Evolutionary conservation across 495 filamentous ascomycete species (phyloP).

Genomic region (Daldinia vernicosa): DNA sequence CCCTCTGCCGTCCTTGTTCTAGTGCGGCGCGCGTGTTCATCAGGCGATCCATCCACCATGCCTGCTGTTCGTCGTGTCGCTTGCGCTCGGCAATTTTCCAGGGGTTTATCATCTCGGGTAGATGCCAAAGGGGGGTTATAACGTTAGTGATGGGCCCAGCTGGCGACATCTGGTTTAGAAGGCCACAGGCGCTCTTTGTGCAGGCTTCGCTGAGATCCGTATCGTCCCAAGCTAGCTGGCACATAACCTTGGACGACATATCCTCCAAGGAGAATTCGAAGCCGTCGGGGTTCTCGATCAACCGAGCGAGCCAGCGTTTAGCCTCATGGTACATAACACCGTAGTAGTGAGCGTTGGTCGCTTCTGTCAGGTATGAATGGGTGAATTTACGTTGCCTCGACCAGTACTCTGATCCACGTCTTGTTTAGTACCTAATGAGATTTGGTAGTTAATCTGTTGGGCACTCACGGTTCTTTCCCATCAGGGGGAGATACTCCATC

Average conservation of each 20-base stretch:
- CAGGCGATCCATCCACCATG: slow-evolving; percentile 52
- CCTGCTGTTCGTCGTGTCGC: slow-evolving; percentile 53
- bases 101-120: slow-evolving; percentile 50
- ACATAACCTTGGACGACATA: slow-evolving; percentile 56
- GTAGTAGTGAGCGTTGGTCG: slow-evolving; percentile 49
- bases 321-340: slow-evolving; percentile 53
- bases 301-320: slow-evolving; percentile 51
- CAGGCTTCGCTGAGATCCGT: slow-evolving; percentile 47
- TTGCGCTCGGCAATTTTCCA: slow-evolving; percentile 54
- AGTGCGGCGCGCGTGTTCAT: slow-evolving; percentile 37
- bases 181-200: slow-evolving; percentile 51
- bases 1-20: slow-evolving; percentile 40
- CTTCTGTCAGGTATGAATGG: slow-evolving; percentile 52
- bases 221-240: slow-evolving; percentile 53
- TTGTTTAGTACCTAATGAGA: slow-evolving; percentile 9
- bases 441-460: not conserved
- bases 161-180: slow-evolving; percentile 55
- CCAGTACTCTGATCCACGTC: slow-evolving; percentile 48
- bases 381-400: slow-evolving; percentile 51
- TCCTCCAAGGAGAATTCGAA: slow-evolving; percentile 53
- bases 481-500: slow-evolving; percentile 54
- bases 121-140: slow-evolving; percentile 53
- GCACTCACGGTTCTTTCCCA: slow-evolving; percentile 53
- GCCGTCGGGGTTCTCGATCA: slow-evolving; percentile 51
- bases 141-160: slow-evolving; percentile 57